Percentiles rank a stretch among this genome's conserved stretches.
These are phyloP conservation scores for Sporothrix curviconia DNA, from an alignment of 2,329 filamentous ascomycete species.

Conservation along the genomic window DNA sequence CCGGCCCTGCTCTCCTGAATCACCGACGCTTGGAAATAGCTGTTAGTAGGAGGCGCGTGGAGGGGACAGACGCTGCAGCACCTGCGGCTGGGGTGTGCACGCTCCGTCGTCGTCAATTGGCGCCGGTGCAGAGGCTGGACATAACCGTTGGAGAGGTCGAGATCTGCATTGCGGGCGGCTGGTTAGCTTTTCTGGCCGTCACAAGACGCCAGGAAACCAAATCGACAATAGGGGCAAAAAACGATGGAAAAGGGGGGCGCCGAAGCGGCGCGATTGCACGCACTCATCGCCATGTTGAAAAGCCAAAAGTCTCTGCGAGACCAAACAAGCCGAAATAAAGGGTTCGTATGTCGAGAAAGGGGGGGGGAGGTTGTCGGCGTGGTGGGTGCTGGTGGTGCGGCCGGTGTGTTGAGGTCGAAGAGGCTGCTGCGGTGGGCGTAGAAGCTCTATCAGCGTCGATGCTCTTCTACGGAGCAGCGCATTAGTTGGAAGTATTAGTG, in stretches of 20 bases:
- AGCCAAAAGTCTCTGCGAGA: constrained; percentile 8
- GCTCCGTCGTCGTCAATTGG: too few species aligned
- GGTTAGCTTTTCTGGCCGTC: constrained; percentile 19
- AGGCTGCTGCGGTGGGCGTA: constrained; percentile 2
- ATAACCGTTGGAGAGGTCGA: constrained; percentile 74
- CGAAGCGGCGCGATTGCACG: constrained; percentile 23
- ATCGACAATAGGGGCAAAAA: constrained; percentile 9
- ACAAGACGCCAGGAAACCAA: too few species aligned
- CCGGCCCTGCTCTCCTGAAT: constrained; percentile 96
- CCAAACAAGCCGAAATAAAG: neutral
- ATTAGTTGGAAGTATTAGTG: constrained; percentile 9
- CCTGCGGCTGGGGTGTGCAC: too few species aligned
- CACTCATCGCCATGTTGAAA: constrained; percentile 55
- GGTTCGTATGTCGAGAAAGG: neutral
- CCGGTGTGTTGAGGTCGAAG: neutral
- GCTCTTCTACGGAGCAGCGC: too few species aligned
- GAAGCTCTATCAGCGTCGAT: constrained; percentile 12
- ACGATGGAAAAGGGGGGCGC: neutral
- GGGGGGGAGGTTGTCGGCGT: neutral
- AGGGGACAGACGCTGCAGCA: too few species aligned
- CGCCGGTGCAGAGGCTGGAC: constrained; percentile 7
- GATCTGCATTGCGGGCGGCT: constrained; percentile 45
- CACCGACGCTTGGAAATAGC: constrained; percentile 51
- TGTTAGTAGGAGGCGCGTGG: too few species aligned
- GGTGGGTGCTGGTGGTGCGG: neutral